Conservation (phyloP, 805 yeast species). For the Komagataella pseudopastoris region DNA sequence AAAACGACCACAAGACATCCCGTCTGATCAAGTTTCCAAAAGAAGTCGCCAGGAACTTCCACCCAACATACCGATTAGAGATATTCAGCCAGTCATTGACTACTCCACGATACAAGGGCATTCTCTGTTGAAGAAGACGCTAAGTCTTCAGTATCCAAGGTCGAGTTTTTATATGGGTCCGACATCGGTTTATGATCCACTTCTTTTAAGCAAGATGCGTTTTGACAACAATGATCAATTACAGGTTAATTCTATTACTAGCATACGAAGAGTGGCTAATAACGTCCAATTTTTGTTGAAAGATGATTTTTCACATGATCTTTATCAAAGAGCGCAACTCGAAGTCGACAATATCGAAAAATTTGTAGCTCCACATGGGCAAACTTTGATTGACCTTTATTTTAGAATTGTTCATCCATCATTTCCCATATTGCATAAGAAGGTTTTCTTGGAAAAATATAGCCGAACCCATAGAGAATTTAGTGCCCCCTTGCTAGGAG, state of each 20-base stretch:
- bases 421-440: conserved; percentile 82
- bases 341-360: conserved; percentile 78
- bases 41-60: conserved; percentile 19
- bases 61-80: conserved; percentile 29
- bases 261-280: conserved; percentile 69
- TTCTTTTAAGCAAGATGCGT: conserved; percentile 49
- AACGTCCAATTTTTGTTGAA: conserved; percentile 64
- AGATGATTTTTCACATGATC: conserved; percentile 66
- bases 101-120: conserved; percentile 50
- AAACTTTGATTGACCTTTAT: conserved; percentile 62
- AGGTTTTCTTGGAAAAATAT: conserved; percentile 85
- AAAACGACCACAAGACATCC: conserved; percentile 9
- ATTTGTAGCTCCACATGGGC: conserved; percentile 88
- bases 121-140: conserved; percentile 52
- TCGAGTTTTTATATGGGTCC: conserved; percentile 85
- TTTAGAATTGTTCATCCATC: conserved; percentile 83
- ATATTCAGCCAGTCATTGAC: conserved; percentile 50
- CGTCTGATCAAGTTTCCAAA: conserved; percentile 12
- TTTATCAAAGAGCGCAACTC: conserved; percentile 54
- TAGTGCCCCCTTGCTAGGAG: conserved; percentile 81
- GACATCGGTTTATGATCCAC: conserved; percentile 70
- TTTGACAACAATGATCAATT: conserved; percentile 71
- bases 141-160: conserved; percentile 76
- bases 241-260: conserved; percentile 48
- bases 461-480: conserved; percentile 84